phyloP scores from a whole-genome alignment of 345 rosid genomes.

The Eucalyptus camaldulensis region DNA sequence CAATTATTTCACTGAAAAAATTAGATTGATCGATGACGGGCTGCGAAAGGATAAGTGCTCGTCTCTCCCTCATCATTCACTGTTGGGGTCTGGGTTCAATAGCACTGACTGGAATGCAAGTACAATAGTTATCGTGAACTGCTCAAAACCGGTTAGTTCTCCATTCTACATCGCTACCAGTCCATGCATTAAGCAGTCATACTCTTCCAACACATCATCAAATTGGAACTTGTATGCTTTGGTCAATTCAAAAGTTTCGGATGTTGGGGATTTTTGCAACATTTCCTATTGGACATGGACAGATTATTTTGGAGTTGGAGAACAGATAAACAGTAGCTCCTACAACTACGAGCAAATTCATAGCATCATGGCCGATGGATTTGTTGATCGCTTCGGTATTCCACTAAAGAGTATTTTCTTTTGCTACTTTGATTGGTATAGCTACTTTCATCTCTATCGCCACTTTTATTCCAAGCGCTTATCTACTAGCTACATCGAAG shows the following conservation, averaged over 20 bases:
- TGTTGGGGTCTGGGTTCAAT: too few species aligned
- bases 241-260: not conserved
- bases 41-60: not conserved
- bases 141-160: not conserved
- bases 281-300: not conserved
- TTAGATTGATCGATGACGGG: fast-evolving
- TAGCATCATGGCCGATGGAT: not conserved
- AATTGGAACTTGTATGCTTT: not conserved
- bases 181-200: not conserved
- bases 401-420: fast-evolving
- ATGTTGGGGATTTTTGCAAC: not conserved
- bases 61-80: not conserved
- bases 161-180: fast-evolving
- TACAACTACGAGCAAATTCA: not conserved
- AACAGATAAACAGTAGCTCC: not conserved
- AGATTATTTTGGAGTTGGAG: not conserved
- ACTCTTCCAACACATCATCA: not conserved
- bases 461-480: fast-evolving
- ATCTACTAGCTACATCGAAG: fast-evolving
- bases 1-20: fast-evolving
- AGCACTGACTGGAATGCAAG: too few species aligned
- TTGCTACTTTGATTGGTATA: too few species aligned
- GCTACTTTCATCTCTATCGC: not conserved
- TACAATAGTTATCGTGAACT: not conserved
- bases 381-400: fast-evolving